Percentiles rank a stretch among this genome's conserved stretches.
Conservation (phyloP, 2,329 filamentous ascomycete species). For the Nemania abortiva region DNA sequence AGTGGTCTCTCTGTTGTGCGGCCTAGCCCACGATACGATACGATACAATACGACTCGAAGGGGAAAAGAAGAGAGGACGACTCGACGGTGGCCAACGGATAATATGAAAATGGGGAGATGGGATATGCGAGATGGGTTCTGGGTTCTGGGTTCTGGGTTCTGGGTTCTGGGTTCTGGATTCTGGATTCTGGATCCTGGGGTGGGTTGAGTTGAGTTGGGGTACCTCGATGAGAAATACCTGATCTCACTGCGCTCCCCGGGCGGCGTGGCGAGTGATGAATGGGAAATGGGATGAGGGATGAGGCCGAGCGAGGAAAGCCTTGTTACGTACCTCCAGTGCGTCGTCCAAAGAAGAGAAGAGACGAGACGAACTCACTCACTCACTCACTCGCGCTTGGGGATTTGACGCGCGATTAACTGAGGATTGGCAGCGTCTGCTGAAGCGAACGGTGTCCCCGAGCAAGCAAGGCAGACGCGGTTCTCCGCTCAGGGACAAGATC, state of each 20-base stretch:
- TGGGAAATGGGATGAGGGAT: constrained; percentile 7
- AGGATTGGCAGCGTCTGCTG: constrained; percentile 55
- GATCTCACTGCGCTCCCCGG: constrained; percentile 7
- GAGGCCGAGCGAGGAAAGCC: constrained; percentile 16
- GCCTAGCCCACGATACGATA: constrained; percentile 46
- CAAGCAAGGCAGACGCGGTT: constrained; percentile 34
- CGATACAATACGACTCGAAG: constrained; percentile 42
- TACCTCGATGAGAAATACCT: background rate
- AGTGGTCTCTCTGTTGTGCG: constrained; percentile 34
- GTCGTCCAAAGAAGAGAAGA: constrained; percentile 22
- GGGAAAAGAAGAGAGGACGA: constrained; percentile 7
- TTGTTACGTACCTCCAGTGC: constrained; percentile 18
- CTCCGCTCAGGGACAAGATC: constrained; percentile 35
- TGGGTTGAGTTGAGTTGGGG: constrained; percentile 10
- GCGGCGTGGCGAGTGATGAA: constrained; percentile 22
- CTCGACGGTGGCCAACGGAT: constrained; percentile 16
- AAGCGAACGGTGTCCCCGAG: constrained; percentile 45
- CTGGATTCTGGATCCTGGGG: background rate
- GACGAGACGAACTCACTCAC: constrained; percentile 20
- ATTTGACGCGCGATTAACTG: constrained; percentile 60
- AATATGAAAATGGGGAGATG: constrained; percentile 12
- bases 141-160: background rate
- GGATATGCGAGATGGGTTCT: no score
- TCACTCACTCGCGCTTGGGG: constrained; percentile 55
- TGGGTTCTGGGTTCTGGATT: background rate